Conservation (phyloP, 805 yeast genomes). For the Wickerhamiella allomyrinae region DNA sequence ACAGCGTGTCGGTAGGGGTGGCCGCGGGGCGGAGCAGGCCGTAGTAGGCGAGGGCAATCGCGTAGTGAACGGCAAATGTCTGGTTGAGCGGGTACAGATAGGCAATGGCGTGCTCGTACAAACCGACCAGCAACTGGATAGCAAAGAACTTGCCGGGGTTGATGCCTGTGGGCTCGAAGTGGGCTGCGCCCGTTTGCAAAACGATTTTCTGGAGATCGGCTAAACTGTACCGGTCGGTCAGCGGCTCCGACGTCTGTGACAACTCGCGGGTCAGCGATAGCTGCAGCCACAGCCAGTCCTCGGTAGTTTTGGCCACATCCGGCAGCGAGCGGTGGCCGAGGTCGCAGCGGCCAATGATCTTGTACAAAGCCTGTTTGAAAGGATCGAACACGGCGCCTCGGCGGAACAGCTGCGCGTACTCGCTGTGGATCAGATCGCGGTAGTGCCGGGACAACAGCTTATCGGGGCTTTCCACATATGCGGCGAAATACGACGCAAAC, state of each 20-base stretch:
- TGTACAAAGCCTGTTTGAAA: conserved; percentile 77
- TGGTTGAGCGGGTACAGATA: conserved; percentile 50
- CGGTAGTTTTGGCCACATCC: conserved; percentile 65
- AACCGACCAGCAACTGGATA: conserved; percentile 57
- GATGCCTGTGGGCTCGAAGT: conserved; percentile 39
- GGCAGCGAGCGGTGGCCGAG: conserved; percentile 42
- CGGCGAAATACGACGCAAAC: conserved; percentile 65
- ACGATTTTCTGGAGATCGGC: conserved; percentile 60
- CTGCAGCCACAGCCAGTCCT: conserved; percentile 97
- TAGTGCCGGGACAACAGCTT: conserved; percentile 49
- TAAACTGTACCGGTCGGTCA: conserved; percentile 58
- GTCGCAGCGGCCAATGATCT: conserved; percentile 84
- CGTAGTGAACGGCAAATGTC: conserved; percentile 78
- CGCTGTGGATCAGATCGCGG: conserved; percentile 55
- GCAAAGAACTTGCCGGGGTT: conserved; percentile 62
- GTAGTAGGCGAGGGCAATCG: conserved; percentile 63
- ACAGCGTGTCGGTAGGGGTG: conserved; percentile 15
- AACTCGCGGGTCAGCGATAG: conserved; percentile 57
- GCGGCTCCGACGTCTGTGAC: conserved; percentile 26
- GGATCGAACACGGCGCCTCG: conserved; percentile 63
- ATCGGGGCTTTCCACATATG: conserved; percentile 44
- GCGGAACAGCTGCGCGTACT: conserved; percentile 74
- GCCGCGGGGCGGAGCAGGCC: conserved; percentile 43
- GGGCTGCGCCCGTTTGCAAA: conserved; percentile 54
- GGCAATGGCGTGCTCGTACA: conserved; percentile 67